Evolutionary conservation across 257 asterid species (phyloP).

Genomic region (Haberlea rhodopensis): DNA sequence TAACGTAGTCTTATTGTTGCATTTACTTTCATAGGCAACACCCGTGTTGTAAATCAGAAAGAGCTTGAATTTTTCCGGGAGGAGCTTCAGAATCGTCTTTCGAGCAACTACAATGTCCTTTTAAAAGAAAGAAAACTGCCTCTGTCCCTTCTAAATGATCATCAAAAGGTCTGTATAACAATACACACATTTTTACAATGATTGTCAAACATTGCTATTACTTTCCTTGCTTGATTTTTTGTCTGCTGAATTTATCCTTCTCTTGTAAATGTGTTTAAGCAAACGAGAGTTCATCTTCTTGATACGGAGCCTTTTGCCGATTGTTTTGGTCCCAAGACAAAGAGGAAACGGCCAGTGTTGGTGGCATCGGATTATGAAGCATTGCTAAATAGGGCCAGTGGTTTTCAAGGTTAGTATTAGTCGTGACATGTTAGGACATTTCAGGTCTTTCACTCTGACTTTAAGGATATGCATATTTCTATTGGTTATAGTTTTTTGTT

Average conservation of each 20-base stretch:
- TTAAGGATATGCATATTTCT: neutral
- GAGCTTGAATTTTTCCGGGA: conserved; percentile 83
- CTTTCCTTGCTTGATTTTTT: conserved; percentile 3
- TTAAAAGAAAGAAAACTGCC: conserved; percentile 91
- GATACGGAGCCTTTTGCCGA: conserved; percentile 88
- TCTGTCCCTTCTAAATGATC: conserved; percentile 80
- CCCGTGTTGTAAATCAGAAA: conserved; percentile 80
- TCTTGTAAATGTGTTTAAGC: conserved; percentile 43
- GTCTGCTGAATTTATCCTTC: conserved; percentile 18
- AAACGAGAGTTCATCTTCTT: conserved; percentile 91
- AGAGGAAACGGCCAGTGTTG: conserved; percentile 81
- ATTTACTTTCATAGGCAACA: conserved; percentile 53
- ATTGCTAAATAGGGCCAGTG: conserved; percentile 72
- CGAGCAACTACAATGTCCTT: conserved; percentile 79
- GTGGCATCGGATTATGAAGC: conserved; percentile 73
- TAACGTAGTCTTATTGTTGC: neutral
- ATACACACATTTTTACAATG: conserved; percentile 7
- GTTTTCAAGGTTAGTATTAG: conserved; percentile 68
- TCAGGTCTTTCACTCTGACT: neutral
- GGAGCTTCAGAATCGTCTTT: conserved; percentile 68
- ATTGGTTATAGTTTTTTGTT: neutral
- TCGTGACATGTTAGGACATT: conserved; percentile 9
- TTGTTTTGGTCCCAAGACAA: conserved; percentile 82
- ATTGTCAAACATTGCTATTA: neutral
- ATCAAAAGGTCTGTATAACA: conserved; percentile 64